These are phyloP conservation scores for Fagopyrum tataricum DNA, from an alignment of 148 eudicot species.

Conservation along the genomic window DNA sequence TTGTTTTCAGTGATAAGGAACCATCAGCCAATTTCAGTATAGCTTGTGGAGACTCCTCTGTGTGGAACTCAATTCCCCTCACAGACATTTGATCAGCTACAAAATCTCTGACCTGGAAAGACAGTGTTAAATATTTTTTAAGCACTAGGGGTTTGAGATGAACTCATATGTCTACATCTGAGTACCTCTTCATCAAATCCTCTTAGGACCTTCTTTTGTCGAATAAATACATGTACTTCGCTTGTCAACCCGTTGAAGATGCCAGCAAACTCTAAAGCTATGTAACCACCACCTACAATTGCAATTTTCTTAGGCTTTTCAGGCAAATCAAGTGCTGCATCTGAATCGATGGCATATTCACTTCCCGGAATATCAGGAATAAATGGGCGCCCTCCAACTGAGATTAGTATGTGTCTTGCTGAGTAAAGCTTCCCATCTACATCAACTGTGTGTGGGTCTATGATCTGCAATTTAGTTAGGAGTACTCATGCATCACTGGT, in stretches of 20 bases:
- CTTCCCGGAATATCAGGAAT: conserved; percentile 92
- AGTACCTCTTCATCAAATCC: conserved; percentile 99
- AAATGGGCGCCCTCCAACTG: conserved; percentile 93
- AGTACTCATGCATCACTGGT: conserved; percentile 12
- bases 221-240: conserved; percentile 87
- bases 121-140: too few relatives aligned
- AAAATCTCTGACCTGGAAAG: conserved; percentile 78
- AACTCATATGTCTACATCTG: neutral
- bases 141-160: neutral
- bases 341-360: conserved; percentile 88
- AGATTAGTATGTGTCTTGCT: conserved; percentile 73
- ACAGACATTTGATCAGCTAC: conserved; percentile 86
- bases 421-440: conserved; percentile 85
- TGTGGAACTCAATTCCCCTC: conserved; percentile 82
- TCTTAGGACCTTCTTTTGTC: conserved; percentile 82
- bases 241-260: conserved; percentile 87
- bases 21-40: conserved; percentile 75
- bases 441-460: conserved; percentile 92
- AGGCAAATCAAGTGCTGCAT: conserved; percentile 92
- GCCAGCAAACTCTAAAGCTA: conserved; percentile 95
- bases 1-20: conserved; percentile 73
- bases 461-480: conserved; percentile 45
- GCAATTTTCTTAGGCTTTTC: conserved; percentile 87
- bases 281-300: conserved; percentile 97
- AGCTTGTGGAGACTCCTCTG: conserved; percentile 86